Evolutionary conservation across 257 asterid genomes (phyloP).

Genomic region (Leptodermis oblonga): DNA sequence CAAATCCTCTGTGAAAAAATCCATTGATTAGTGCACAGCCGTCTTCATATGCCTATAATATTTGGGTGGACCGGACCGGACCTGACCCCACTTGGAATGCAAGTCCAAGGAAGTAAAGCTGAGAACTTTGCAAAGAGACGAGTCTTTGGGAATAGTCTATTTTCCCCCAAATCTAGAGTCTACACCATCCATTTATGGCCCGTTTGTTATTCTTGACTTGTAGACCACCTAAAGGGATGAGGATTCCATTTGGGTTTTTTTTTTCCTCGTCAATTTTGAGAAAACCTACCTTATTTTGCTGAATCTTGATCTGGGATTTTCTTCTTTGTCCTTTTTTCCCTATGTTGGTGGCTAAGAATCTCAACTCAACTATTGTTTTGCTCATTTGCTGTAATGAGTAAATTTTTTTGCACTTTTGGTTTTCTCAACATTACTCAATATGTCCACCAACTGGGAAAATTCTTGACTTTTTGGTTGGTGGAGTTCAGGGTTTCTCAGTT

Average conservation of each 20-base stretch:
- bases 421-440: conserved; percentile 16
- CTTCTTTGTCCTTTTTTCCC: background rate
- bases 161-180: conserved; percentile 33
- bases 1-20: conserved; percentile 27
- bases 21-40: conserved; percentile 5
- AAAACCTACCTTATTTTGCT: conserved; percentile 14
- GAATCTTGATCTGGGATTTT: conserved; percentile 23
- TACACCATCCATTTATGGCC: conserved; percentile 37
- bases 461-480: conserved; percentile 26
- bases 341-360: conserved; percentile 15
- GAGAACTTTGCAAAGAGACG: conserved; percentile 4
- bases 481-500: background rate
- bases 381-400: conserved; percentile 13
- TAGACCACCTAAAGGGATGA: conserved; percentile 48
- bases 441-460: conserved; percentile 16
- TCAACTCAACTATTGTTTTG: conserved; percentile 12
- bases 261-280: background rate
- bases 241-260: conserved; percentile 23
- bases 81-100: conserved; percentile 34
- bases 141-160: conserved; percentile 10
- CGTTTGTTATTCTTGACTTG: conserved; percentile 28
- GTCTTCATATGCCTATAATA: conserved; percentile 10
- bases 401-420: background rate
- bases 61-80: conserved; percentile 27
- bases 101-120: conserved; percentile 34